These are phyloP conservation scores for Narthecium ossifragum DNA, from an alignment of 106 monocot genomes.

Conservation along the genomic window DNA sequence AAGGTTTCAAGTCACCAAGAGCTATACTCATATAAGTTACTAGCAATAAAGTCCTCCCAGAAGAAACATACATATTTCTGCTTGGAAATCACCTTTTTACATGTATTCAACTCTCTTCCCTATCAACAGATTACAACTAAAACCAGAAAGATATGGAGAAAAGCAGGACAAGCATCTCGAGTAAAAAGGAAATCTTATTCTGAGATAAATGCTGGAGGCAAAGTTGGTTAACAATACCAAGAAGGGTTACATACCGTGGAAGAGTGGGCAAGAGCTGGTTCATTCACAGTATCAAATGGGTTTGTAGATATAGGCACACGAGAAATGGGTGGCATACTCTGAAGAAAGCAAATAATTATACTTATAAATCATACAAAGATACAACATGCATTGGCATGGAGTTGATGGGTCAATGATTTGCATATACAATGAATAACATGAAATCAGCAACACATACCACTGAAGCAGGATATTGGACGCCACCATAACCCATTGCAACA, in stretches of 20 bases:
- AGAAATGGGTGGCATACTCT: conserved; percentile 47
- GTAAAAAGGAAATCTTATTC: no score
- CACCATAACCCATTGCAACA: conserved; percentile 52
- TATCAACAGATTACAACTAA: no score
- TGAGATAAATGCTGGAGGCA: not conserved
- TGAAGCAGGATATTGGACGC: conserved; percentile 68
- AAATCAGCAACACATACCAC: conserved; percentile 16
- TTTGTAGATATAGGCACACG: conserved; percentile 48
- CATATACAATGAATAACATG: not conserved
- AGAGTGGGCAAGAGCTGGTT: conserved; percentile 29
- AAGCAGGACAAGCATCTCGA: no score
- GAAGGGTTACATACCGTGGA: conserved; percentile 32
- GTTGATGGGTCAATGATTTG: no score
- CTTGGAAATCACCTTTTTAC: not conserved
- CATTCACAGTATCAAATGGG: conserved; percentile 65
- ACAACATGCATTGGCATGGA: no score
- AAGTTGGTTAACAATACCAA: not conserved
- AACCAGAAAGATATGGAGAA: no score
- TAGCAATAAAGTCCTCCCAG: no score
- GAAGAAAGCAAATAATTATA: not conserved
- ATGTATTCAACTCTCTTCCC: no score
- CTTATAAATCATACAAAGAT: no score
- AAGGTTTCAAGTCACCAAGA: no score
- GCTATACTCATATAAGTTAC: no score
- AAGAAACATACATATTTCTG: not conserved